A percentile compares a stretch with the other conserved stretches of the same genome.
Evolutionary conservation across 2,329 filamentous ascomycete species (phyloP).

Genomic region (Anisogramma anomala): DNA sequence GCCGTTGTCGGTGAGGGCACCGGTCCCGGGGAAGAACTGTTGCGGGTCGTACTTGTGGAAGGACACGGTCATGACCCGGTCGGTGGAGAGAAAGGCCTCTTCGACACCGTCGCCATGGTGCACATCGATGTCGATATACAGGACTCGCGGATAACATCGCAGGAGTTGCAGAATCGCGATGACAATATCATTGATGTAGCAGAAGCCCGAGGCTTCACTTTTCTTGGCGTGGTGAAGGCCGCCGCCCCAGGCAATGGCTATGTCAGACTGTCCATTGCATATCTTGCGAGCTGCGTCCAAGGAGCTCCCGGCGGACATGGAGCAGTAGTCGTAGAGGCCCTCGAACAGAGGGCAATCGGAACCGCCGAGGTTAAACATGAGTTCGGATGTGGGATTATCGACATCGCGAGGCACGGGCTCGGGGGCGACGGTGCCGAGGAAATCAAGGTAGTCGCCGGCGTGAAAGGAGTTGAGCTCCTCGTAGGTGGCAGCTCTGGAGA

Average conservation of each 20-base stretch:
- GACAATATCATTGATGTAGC: slow-evolving; percentile 98
- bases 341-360: slow-evolving; percentile 96
- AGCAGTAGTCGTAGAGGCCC: slow-evolving; percentile 89
- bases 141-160: slow-evolving; percentile 67
- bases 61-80: slow-evolving; percentile 55
- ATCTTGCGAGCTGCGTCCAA: slow-evolving; percentile 86
- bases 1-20: slow-evolving; percentile 75
- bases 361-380: slow-evolving; percentile 74
- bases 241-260: slow-evolving; percentile 95
- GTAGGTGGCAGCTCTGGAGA: slow-evolving; percentile 70
- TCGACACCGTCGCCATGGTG: slow-evolving; percentile 88
- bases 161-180: slow-evolving; percentile 83
- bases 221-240: slow-evolving; percentile 95
- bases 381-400: slow-evolving; percentile 49
- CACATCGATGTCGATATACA: slow-evolving; percentile 92
- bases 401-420: slow-evolving; percentile 53
- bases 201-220: slow-evolving; percentile 87
- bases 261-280: slow-evolving; percentile 75
- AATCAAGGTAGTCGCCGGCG: slow-evolving; percentile 79
- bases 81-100: slow-evolving; percentile 80
- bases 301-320: slow-evolving; percentile 81
- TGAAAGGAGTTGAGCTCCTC: slow-evolving; percentile 85
- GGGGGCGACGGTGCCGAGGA: slow-evolving; percentile 61
- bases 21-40: slow-evolving; percentile 82
- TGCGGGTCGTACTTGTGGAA: slow-evolving; percentile 78